Base-by-base conservation (phyloP, 148 eudicot genomes). In the Silene latifolia region DNA sequence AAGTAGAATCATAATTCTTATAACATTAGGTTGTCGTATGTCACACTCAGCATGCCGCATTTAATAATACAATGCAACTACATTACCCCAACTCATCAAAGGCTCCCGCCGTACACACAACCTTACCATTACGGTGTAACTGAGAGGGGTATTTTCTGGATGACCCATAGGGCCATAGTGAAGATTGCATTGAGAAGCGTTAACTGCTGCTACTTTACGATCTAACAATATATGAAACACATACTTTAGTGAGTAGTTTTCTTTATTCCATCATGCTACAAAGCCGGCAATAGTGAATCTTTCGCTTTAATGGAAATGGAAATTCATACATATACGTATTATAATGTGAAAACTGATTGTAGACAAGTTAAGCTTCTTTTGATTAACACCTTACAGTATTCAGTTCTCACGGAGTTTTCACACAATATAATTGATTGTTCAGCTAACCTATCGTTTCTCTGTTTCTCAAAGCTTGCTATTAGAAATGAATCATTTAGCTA, bases 401-500 rank as follows among this genome's bases (percentile, higher is more conserved):
- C 56, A 51, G 56, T 51, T 51, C 18, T 51, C 56, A 11, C 14
- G 4, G 6, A 42, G 59, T 42, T 59, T 27, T 12, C 21, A 5
- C 24, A 8, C 20, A 5, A 29, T 60, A 54, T 58, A 73, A 62
- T 58, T 46, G 58, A 73, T 39, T 60, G 46, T 48, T 21, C 7
- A 24, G n/a, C 8, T 59, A 53, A 53, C 19, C 5, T 23, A 9
- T 69, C 39, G 35, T 66, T 15, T 65, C 54, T 59, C 11, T 25
- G 7, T 46, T 23, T 56, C 5, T 48, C 24, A 27, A 66, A 35
- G 72, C 71, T 54, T 78, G 4, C 14, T 72, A 13, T 59, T 68
- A 13, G 21, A 69, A 27, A 54, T 42, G 23, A 42, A 67, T 54
- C 5, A 63, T 75, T 54, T 19, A 15, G 59, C 32, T 60, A 5